A percentile compares a stretch with the other conserved stretches of the same genome.
phyloP scores from a whole-genome alignment of 495 filamentous ascomycete genomes.

The Collariella sp. region DNA sequence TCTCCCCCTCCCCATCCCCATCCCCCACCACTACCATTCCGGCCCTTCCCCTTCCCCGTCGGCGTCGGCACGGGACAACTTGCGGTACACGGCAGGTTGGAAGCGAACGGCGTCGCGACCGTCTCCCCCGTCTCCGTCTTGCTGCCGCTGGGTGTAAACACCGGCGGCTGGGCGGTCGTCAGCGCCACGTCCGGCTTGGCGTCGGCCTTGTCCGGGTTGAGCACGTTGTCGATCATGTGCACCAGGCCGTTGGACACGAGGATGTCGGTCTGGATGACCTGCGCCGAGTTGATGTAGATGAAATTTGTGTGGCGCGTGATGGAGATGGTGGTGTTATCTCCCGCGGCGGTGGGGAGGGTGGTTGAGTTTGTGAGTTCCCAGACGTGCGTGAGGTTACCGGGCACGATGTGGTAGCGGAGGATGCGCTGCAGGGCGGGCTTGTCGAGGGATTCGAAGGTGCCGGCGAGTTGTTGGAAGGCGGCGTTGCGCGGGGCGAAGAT shows the following conservation, averaged over 20 bases:
- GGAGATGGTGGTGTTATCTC: slow-evolving; percentile 26
- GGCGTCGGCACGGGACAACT: slow-evolving; percentile 16
- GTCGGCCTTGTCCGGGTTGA: slow-evolving; percentile 10
- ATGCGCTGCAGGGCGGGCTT: slow-evolving; percentile 13
- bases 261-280: slow-evolving; percentile 40
- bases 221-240: slow-evolving; percentile 48
- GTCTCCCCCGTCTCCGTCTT: slow-evolving; percentile 10
- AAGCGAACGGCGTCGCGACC: slow-evolving; percentile 16
- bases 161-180: slow-evolving; percentile 12
- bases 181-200: slow-evolving; percentile 10
- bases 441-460: slow-evolving; percentile 8
- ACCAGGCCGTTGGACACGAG: slow-evolving; percentile 47
- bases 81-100: slow-evolving; percentile 27
- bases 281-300: slow-evolving; percentile 41
- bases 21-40: background rate
- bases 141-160: slow-evolving; percentile 8
- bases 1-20: background rate
- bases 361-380: slow-evolving; percentile 24
- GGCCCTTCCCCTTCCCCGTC: background rate
- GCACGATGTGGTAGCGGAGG: slow-evolving; percentile 31
- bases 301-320: slow-evolving; percentile 17
- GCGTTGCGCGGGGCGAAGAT: slow-evolving; percentile 34
- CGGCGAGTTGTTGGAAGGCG: slow-evolving; percentile 47
- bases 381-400: slow-evolving; percentile 35
- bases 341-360: slow-evolving; percentile 30